Evolutionary conservation across 176 grass and related monocot genomes (phyloP).

Genomic region (Neostapfia colusana): DNA sequence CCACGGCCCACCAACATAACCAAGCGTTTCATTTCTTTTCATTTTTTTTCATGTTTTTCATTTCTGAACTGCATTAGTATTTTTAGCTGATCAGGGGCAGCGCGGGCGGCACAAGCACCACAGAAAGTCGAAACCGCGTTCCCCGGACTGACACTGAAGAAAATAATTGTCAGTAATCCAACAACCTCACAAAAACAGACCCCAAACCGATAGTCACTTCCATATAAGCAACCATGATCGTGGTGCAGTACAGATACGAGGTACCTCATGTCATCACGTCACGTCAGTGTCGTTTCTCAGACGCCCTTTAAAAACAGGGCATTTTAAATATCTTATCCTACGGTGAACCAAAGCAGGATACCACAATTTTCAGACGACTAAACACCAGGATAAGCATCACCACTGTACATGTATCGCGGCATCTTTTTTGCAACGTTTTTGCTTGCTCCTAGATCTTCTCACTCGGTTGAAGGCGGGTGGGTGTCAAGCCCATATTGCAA

Average conservation of each 20-base stretch:
- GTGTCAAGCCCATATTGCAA: slow-evolving; percentile 83
- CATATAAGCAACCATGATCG: not conserved
- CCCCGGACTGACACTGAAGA: not conserved
- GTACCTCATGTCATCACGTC: not conserved
- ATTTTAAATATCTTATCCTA: not conserved
- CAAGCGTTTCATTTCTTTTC: no score
- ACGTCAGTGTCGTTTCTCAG: not conserved
- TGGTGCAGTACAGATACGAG: not conserved
- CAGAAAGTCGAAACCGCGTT: not conserved
- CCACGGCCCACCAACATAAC: no score
- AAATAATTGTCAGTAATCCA: not conserved
- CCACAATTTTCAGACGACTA: not conserved
- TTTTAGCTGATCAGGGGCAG: no score
- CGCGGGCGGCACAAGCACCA: no score
- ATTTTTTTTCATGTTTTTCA: no score
- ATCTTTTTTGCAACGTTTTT: not conserved
- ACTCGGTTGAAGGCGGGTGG: not conserved
- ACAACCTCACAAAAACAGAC: not conserved
- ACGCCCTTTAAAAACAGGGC: slow-evolving; percentile 45
- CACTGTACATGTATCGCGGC: not conserved
- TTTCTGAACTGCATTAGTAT: no score
- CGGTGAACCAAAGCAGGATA: not conserved
- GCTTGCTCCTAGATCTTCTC: not conserved
- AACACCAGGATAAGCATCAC: not conserved
- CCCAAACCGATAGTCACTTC: not conserved